Evolutionary conservation across 352 stramenopile genomes (phyloP).

Genomic region (Phytophthora colocasiae): DNA sequence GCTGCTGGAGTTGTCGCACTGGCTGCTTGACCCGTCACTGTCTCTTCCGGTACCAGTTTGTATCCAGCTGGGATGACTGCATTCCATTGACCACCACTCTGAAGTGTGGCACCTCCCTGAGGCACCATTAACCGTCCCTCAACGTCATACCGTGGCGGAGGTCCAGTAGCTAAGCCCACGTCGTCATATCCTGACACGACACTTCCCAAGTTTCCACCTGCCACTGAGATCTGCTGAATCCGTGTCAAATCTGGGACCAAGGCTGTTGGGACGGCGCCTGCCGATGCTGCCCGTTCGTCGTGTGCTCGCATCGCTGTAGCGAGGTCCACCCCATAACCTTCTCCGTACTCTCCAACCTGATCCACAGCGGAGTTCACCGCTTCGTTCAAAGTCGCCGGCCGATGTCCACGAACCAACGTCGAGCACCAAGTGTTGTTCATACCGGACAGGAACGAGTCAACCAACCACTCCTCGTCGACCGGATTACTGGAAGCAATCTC

Average conservation of each 20-base stretch:
- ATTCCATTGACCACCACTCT: constrained; percentile 1
- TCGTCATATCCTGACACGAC: not conserved
- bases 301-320: not conserved
- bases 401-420: constrained; percentile 2
- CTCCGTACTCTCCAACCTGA: not conserved
- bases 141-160: constrained; percentile 4
- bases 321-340: not conserved
- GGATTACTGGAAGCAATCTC: constrained; percentile 2
- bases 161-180: not conserved
- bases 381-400: not conserved
- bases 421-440: constrained; percentile 6
- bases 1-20: not conserved
- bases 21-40: not conserved
- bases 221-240: too few species aligned
- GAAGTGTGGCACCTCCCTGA: not conserved
- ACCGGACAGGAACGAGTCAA: not conserved
- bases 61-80: constrained; percentile 1
- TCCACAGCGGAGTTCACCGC: not conserved
- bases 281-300: not conserved
- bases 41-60: constrained; percentile 2
- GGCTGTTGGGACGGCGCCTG: not conserved
- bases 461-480: constrained; percentile 1
- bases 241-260: too few species aligned
- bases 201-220: not conserved
- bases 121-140: constrained; percentile 4